Evolutionary conservation across 257 asterid genomes (phyloP).

Genomic region (Linaria vulgaris): DNA sequence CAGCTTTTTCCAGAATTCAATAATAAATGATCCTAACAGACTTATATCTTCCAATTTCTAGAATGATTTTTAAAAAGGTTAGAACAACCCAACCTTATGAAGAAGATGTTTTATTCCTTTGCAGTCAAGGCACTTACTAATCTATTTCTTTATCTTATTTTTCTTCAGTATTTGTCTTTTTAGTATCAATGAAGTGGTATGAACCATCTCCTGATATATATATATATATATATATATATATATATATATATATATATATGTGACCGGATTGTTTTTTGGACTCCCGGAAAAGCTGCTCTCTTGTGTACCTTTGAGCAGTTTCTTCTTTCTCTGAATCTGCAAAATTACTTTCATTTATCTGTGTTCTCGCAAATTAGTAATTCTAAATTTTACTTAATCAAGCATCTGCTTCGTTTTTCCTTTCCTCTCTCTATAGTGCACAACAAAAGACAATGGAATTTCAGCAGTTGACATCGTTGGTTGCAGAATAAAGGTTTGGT

Average conservation of each 20-base stretch:
- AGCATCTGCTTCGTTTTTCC: slow-evolving; percentile 11
- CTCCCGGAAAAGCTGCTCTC: no score
- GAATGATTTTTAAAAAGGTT: no score
- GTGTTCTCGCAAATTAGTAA: slow-evolving; percentile 14
- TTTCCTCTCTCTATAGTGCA: slow-evolving; percentile 44
- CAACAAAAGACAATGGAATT: slow-evolving; percentile 56
- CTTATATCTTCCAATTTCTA: slow-evolving; percentile 7
- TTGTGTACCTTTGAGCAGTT: not conserved
- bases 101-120: no score
- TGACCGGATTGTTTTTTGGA: no score
- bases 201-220: no score
- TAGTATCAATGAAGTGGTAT: no score
- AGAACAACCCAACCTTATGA: no score
- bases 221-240: no score
- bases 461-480: slow-evolving; percentile 68
- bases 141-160: no score
- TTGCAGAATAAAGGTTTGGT: slow-evolving; percentile 90
- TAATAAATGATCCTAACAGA: slow-evolving; percentile 16
- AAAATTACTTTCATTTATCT: not conserved
- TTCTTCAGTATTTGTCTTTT: no score
- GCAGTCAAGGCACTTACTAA: no score
- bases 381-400: slow-evolving; percentile 16
- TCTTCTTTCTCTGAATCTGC: not conserved
- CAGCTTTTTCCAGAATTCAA: slow-evolving; percentile 1
- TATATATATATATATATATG: no score